Conservation (phyloP, 2,329 filamentous ascomycete species). For the Lecanosticta acicola region DNA sequence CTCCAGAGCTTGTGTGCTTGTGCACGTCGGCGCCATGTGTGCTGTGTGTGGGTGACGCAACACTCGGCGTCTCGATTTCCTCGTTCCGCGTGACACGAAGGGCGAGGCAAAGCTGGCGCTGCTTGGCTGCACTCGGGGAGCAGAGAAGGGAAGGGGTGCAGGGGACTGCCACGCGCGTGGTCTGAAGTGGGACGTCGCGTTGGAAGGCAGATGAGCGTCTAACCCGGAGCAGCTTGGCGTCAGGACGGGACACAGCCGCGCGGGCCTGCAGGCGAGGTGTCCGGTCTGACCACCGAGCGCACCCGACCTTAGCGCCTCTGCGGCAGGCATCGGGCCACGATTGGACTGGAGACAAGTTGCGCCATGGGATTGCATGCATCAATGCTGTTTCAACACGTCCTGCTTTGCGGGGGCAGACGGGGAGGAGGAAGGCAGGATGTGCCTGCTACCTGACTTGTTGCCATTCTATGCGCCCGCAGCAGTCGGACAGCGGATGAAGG, state of each 20-base stretch:
- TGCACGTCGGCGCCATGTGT: too few species aligned
- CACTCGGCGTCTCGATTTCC: too few species aligned
- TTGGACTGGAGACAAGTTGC: not conserved
- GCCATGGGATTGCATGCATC: not conserved
- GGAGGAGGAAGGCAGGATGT: too few species aligned
- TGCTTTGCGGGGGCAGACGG: too few species aligned
- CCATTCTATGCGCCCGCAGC: too few species aligned
- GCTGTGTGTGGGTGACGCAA: too few species aligned
- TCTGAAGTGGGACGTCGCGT: conserved; percentile 1
- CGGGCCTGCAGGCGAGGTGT: not conserved
- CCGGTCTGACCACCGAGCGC: not conserved
- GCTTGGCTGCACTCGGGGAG: not conserved
- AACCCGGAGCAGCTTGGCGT: not conserved
- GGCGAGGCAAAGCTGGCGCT: too few species aligned
- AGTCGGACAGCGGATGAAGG: too few species aligned
- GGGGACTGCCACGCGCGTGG: conserved; percentile 1
- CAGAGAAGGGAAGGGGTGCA: not conserved
- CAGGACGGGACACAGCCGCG: not conserved
- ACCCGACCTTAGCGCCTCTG: not conserved
- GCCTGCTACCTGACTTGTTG: too few species aligned
- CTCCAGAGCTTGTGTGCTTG: not conserved
- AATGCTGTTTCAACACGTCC: not conserved
- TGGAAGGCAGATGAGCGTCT: not conserved
- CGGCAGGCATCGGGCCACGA: not conserved
- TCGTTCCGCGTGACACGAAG: too few species aligned